Conservation (phyloP, 2,329 filamentous ascomycete species). For the Diaporthe vaccinii region DNA sequence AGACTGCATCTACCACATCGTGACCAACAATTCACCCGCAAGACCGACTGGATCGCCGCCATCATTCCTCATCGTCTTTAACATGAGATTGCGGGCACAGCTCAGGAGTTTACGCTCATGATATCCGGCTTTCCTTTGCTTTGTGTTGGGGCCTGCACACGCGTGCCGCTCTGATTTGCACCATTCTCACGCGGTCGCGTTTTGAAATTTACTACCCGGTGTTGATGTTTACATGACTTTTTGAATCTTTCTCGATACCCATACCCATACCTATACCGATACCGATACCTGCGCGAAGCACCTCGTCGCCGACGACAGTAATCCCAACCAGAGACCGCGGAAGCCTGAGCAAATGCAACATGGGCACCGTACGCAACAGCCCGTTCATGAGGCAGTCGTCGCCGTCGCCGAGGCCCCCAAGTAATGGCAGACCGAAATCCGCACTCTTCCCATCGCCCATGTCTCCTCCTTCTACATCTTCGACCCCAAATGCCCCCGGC, state of each 20-base stretch:
- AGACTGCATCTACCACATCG: constrained; percentile 18
- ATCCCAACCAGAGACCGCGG: not conserved
- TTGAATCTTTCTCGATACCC: constrained; percentile 35
- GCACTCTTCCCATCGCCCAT: constrained; percentile 72
- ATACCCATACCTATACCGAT: constrained; percentile 10
- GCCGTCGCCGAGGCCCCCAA: constrained; percentile 71
- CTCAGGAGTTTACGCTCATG: constrained; percentile 8
- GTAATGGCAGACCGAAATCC: constrained; percentile 78
- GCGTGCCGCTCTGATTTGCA: constrained; percentile 30
- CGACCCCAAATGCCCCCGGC: constrained; percentile 9
- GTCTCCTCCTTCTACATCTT: constrained; percentile 30
- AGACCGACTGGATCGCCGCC: not conserved
- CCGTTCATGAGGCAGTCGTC: constrained; percentile 81
- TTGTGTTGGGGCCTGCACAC: constrained; percentile 14
- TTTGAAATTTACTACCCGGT: constrained; percentile 15
- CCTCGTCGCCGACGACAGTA: not conserved
- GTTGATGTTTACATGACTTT: constrained; percentile 41
- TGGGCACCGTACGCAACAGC: constrained; percentile 78
- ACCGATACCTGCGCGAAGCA: constrained; percentile 1
- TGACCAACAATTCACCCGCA: constrained; percentile 3
- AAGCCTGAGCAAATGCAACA: constrained; percentile 15
- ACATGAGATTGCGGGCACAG: constrained; percentile 36
- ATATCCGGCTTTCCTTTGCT: constrained; percentile 17
- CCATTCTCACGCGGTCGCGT: constrained; percentile 30
- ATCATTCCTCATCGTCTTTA: constrained; percentile 18